These are phyloP conservation scores for Apiospora saccharicola DNA, from an alignment of 2,329 filamentous ascomycete species.

Conservation along the genomic window DNA sequence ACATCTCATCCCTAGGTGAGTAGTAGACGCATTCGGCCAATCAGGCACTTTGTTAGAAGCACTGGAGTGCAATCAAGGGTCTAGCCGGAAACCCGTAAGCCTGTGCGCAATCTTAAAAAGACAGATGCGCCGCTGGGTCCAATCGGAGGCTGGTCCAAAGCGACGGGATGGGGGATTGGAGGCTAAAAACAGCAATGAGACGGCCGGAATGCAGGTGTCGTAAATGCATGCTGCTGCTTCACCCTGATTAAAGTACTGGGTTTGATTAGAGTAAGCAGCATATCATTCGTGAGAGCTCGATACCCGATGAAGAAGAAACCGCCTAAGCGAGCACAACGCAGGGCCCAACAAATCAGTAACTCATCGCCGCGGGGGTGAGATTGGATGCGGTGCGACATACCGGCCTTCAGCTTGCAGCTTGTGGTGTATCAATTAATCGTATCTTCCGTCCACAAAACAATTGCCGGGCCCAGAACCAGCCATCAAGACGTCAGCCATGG, in stretches of 20 bases:
- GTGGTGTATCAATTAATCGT: not conserved
- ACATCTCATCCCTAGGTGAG: not conserved
- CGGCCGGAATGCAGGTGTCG: not conserved
- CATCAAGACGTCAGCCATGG: slow-evolving; percentile 2
- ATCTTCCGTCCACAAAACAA: not conserved
- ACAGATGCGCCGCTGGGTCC: not conserved
- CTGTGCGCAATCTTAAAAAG: not conserved
- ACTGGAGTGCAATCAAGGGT: too few relatives aligned
- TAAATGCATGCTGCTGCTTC: not conserved
- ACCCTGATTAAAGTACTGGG: not conserved
- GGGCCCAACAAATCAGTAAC: not conserved
- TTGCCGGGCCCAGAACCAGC: not conserved
- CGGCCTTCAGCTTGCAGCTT: not conserved
- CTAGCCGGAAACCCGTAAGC: not conserved
- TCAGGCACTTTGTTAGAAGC: not conserved
- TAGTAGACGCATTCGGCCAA: not conserved
- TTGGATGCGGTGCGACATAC: not conserved
- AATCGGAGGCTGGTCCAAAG: not conserved
- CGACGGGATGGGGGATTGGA: not conserved
- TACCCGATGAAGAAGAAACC: not conserved
- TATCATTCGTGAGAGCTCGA: not conserved
- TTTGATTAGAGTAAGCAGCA: not conserved
- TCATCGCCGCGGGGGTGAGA: not conserved
- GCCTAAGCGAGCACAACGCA: not conserved
- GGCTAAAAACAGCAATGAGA: not conserved